Evolutionary conservation across 2,329 filamentous ascomycete genomes (phyloP).

Genomic region (Penicillium capsulatum): DNA sequence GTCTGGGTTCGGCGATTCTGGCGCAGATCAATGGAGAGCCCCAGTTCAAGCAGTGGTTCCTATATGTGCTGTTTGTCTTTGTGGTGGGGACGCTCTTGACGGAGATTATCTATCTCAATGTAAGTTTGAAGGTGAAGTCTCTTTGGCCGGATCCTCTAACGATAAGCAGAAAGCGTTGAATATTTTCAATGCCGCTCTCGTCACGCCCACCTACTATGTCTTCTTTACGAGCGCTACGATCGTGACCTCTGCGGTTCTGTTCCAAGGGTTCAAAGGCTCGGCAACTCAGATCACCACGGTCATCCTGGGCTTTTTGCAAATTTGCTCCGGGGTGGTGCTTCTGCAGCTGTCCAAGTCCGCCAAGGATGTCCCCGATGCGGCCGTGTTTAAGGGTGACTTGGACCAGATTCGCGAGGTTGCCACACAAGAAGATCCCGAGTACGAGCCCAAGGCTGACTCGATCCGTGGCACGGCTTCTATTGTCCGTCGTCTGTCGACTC

Average conservation of each 20-base stretch:
- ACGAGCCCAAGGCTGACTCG: constrained; percentile 91
- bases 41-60: constrained; percentile 97
- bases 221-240: constrained; percentile 97
- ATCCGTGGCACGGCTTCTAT: constrained; percentile 89
- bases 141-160: constrained; percentile 8
- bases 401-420: constrained; percentile 94
- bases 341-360: constrained; percentile 96
- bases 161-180: constrained; percentile 85
- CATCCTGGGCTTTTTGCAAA: constrained; percentile 87
- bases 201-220: constrained; percentile 98
- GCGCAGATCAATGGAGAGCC: constrained; percentile 74
- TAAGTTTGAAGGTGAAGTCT: constrained; percentile 49
- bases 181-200: constrained; percentile 90
- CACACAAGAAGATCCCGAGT: constrained; percentile 92
- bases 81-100: constrained; percentile 83
- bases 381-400: constrained; percentile 86
- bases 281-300: constrained; percentile 77
- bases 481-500: constrained; percentile 72
- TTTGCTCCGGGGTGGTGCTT: constrained; percentile 87
- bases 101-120: constrained; percentile 93
- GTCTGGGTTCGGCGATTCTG: constrained; percentile 83
- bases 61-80: constrained; percentile 88
- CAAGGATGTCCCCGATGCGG: constrained; percentile 91
- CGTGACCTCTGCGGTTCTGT: constrained; percentile 85
- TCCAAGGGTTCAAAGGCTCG: constrained; percentile 89